Conservation (phyloP, 164 flowering plant species). For the Stephania japonica region DNA sequence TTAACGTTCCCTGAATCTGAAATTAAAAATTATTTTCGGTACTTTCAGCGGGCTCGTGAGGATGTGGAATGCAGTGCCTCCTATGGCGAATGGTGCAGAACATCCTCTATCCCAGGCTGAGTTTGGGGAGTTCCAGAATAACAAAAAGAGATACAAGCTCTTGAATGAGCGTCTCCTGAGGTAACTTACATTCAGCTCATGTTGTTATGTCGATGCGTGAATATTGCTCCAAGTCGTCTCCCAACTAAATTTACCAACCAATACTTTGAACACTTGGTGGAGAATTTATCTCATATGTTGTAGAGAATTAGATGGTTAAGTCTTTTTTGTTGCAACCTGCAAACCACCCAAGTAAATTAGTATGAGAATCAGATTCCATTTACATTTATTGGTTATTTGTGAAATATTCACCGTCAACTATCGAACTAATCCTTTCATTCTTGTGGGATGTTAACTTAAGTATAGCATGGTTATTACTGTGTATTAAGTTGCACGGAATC, state of each 20-base stretch:
- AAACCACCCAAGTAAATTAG: not conserved
- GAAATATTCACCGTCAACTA: too few species aligned
- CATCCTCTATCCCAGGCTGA: constrained; percentile 24
- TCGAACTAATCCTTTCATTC: not conserved
- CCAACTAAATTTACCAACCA: not conserved
- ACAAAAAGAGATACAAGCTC: constrained; percentile 25
- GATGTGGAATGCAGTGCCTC: constrained; percentile 35
- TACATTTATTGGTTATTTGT: too few species aligned
- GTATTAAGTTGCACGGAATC: not conserved
- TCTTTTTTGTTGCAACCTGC: not conserved
- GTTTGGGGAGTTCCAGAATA: constrained; percentile 30
- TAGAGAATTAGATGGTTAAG: not conserved
- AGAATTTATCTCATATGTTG: too few species aligned
- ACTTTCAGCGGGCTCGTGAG: constrained; percentile 41
- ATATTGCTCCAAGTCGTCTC: not conserved
- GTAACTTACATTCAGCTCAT: constrained; percentile 23
- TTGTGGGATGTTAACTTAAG: not conserved
- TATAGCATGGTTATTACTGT: not conserved
- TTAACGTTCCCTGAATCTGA: not conserved
- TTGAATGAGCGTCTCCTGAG: constrained; percentile 29
- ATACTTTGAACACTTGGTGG: not conserved
- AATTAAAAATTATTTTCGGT: not conserved
- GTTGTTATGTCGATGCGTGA: not conserved
- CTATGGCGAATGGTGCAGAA: constrained; percentile 18
- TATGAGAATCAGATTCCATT: not conserved